These are phyloP conservation scores for Plantago rigida DNA, from an alignment of 305 asterid genomes.

Conservation along the genomic window DNA sequence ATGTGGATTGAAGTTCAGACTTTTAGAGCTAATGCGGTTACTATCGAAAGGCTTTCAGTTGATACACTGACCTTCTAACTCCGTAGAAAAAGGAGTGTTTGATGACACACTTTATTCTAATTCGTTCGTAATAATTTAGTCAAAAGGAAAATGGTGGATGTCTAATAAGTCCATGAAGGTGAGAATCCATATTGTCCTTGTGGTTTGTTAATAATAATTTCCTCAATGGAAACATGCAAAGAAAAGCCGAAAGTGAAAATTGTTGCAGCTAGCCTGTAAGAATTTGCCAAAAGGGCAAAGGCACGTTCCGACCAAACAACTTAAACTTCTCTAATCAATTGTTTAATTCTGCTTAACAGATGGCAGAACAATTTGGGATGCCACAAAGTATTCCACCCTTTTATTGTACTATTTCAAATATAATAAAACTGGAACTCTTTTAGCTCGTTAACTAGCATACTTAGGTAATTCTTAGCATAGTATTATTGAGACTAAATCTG, in stretches of 20 bases:
- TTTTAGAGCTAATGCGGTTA: no score
- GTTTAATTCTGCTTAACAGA: conserved; percentile 20
- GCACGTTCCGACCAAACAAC: conserved; percentile 31
- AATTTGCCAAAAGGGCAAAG: conserved; percentile 6
- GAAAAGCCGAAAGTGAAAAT: conserved; percentile 14
- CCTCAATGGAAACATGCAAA: conserved; percentile 10
- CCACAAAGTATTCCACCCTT: conserved; percentile 24
- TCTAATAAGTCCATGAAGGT: background rate
- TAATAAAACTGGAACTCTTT: conserved; percentile 20
- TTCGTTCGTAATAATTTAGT: background rate
- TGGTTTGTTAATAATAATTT: background rate
- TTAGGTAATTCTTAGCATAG: conserved; percentile 22
- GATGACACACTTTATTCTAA: no score
- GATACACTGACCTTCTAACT: no score
- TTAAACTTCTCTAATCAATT: conserved; percentile 19
- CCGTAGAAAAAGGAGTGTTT: no score
- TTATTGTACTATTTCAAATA: background rate
- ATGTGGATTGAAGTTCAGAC: no score
- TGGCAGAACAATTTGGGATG: conserved; percentile 30
- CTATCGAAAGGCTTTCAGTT: no score
- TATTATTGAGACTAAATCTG: conserved; percentile 16
- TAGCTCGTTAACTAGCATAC: conserved; percentile 23
- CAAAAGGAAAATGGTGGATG: background rate
- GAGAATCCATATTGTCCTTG: background rate
- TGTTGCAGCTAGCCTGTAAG: background rate